Percentiles rank a stretch among this genome's conserved stretches.
Evolutionary conservation across 257 asterid genomes (phyloP).

Genomic region (Nemophila menziesii): DNA sequence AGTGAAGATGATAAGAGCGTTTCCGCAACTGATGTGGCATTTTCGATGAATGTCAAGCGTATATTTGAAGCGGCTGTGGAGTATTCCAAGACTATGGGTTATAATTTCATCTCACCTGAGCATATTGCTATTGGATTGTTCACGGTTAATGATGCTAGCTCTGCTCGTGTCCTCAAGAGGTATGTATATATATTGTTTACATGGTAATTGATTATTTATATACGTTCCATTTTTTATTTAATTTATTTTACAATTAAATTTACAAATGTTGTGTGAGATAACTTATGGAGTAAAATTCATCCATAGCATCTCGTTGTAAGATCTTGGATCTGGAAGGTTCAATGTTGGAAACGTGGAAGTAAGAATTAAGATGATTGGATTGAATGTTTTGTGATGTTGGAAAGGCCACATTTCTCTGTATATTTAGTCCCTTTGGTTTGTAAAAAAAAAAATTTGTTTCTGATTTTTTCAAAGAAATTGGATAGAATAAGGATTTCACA

Average conservation of each 20-base stretch:
- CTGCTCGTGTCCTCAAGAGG: slow-evolving; percentile 72
- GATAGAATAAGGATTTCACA: too few species aligned
- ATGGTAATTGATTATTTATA: too few species aligned
- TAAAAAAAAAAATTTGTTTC: too few species aligned
- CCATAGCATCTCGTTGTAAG: neutral
- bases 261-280: too few species aligned
- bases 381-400: neutral
- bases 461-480: too few species aligned
- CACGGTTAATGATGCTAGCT: slow-evolving; percentile 84
- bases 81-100: slow-evolving; percentile 79
- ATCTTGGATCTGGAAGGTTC: neutral
- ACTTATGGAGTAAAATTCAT: neutral
- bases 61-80: slow-evolving; percentile 97
- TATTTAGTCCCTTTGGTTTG: too few species aligned
- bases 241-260: too few species aligned
- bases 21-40: slow-evolving; percentile 78
- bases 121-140: slow-evolving; percentile 87
- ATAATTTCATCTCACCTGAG: slow-evolving; percentile 86
- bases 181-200: slow-evolving; percentile 13
- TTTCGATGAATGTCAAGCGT: slow-evolving; percentile 53
- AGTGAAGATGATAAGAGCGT: slow-evolving; percentile 10
- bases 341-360: neutral
- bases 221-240: too few species aligned
- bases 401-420: neutral
- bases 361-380: neutral